phyloP scores from a whole-genome alignment of 257 asterid genomes.

The Ehretia macrophylla region DNA sequence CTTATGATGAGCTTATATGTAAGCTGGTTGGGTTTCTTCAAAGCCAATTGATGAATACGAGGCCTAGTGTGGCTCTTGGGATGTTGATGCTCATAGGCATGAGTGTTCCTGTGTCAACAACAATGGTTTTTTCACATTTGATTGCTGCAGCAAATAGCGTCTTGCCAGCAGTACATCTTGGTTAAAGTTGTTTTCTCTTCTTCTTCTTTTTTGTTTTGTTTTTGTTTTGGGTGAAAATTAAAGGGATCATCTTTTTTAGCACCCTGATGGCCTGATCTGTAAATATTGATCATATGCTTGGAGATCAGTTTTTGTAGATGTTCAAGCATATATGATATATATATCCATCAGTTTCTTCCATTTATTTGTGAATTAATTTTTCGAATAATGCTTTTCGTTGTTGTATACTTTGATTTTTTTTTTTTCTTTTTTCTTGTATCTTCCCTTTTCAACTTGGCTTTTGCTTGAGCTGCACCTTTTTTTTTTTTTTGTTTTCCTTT shows the following conservation, averaged over 20 bases:
- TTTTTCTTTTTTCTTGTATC: no score
- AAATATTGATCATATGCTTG: neutral
- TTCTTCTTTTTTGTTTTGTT: neutral
- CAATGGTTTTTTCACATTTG: neutral
- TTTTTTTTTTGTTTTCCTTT: no score
- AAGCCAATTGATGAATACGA: slow-evolving; percentile 45
- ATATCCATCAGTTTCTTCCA: neutral
- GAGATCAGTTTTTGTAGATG: neutral
- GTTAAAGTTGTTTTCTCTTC: neutral
- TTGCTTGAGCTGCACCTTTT: no score
- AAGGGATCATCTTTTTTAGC: neutral
- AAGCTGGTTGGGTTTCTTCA: slow-evolving; percentile 43
- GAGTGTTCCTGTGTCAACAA: slow-evolving; percentile 38
- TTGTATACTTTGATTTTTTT: neutral
- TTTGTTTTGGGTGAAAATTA: no score
- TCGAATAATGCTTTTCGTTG: neutral
- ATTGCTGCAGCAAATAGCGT: neutral
- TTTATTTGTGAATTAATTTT: no score
- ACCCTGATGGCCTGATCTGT: neutral
- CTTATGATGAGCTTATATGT: slow-evolving; percentile 42
- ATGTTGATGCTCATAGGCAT: slow-evolving; percentile 30
- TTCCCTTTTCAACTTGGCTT: no score
- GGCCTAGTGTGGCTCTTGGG: slow-evolving; percentile 66
- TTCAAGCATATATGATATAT: neutral
- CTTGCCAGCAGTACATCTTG: slow-evolving; percentile 4